These are phyloP conservation scores for Ceratobasidium sp. DNA, from an alignment of 1,284 basidiomycete genomes.

Conservation along the genomic window DNA sequence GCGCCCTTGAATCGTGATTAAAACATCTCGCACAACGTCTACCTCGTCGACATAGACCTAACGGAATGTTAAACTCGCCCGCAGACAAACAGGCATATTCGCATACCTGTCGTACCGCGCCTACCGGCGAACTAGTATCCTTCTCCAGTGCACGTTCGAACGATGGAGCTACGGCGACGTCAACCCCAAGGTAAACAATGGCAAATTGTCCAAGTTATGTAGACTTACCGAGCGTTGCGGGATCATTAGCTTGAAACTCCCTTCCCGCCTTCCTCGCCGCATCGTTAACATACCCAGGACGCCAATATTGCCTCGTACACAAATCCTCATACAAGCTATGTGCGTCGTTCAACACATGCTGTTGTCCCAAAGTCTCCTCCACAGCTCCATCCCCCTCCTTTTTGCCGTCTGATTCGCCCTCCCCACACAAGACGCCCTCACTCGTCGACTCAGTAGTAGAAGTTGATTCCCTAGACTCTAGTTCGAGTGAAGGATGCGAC, in stretches of 20 bases:
- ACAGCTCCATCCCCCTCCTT: neutral
- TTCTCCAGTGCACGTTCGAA: constrained; percentile 35
- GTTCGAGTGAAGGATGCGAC: constrained; percentile 37
- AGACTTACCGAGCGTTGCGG: constrained; percentile 49
- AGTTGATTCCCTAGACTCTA: constrained; percentile 30
- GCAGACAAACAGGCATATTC: neutral
- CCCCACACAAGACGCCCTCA: neutral
- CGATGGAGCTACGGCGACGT: constrained; percentile 2
- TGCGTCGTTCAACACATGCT: constrained; percentile 38
- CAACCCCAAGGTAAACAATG: neutral
- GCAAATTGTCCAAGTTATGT: no score
- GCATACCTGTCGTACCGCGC: constrained; percentile 15
- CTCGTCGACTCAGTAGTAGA: constrained; percentile 25
- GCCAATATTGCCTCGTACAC: constrained; percentile 47
- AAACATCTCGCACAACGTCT: constrained; percentile 78
- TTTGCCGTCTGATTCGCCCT: neutral
- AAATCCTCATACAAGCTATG: constrained; percentile 42
- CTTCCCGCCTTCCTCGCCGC: constrained; percentile 26
- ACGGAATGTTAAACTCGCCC: neutral
- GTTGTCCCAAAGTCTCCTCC: neutral
- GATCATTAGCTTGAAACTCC: constrained; percentile 47
- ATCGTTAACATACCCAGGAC: constrained; percentile 36
- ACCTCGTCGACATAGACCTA: constrained; percentile 69
- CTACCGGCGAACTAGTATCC: neutral
- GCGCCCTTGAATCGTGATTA: constrained; percentile 78